These are phyloP conservation scores for Cryptococcus maquisensis DNA, from an alignment of 1,284 basidiomycete genomes.

Conservation along the genomic window DNA sequence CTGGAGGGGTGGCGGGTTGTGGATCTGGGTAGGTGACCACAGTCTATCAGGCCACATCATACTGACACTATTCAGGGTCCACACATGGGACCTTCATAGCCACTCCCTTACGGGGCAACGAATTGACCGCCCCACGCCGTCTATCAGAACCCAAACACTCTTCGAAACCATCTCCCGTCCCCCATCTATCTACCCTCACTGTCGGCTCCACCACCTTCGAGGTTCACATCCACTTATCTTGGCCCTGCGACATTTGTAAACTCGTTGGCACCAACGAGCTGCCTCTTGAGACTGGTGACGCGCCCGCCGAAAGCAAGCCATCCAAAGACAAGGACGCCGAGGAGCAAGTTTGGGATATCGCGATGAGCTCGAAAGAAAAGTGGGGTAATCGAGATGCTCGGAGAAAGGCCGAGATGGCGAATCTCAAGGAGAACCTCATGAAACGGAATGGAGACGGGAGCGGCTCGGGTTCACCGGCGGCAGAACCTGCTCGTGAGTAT, in stretches of 20 bases:
- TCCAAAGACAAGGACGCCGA: background rate
- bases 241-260: slow-evolving; percentile 44
- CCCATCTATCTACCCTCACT: slow-evolving; percentile 29
- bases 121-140: slow-evolving; percentile 8
- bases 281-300: slow-evolving; percentile 29
- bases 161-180: slow-evolving; percentile 28
- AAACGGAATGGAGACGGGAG: slow-evolving; percentile 10
- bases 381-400: slow-evolving; percentile 25
- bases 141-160: slow-evolving; percentile 36
- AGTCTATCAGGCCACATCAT: background rate
- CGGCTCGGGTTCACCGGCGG: background rate
- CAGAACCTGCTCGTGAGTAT: slow-evolving; percentile 12
- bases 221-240: slow-evolving; percentile 41
- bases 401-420: slow-evolving; percentile 32
- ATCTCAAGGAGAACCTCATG: slow-evolving; percentile 30
- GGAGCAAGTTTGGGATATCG: slow-evolving; percentile 3
- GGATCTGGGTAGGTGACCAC: slow-evolving; percentile 35
- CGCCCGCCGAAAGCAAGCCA: background rate
- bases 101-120: slow-evolving; percentile 1
- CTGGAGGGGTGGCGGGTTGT: slow-evolving; percentile 39
- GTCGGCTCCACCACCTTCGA: slow-evolving; percentile 40
- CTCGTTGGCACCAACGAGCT: slow-evolving; percentile 30
- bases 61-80: slow-evolving; percentile 26
- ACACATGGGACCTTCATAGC: slow-evolving; percentile 46
- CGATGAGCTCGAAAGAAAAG: slow-evolving; percentile 23